Base-by-base conservation (phyloP, 768 basidiomycete species). In the Russula foetens region DNA sequence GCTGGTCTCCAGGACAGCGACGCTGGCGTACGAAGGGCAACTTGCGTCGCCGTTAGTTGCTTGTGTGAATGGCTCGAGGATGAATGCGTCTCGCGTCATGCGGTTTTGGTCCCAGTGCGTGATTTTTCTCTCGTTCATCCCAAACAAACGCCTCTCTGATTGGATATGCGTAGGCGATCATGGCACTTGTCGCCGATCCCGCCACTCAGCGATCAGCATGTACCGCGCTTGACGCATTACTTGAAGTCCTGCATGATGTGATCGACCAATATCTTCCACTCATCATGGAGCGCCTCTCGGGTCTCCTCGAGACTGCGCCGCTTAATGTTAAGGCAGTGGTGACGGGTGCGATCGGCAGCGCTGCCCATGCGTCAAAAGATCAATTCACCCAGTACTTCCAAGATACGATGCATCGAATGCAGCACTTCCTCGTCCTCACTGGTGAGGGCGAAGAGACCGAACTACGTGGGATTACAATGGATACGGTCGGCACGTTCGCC, bases 61-160 rank as follows among this genome's bases (percentile, higher is more conserved):
- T 74, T 98, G 54, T 98, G 95, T 71, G 97, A 99, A 75, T 97
- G 93, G 91, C 78, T 98, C 24, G 92, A 94, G 66, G 96, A 98
- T 28, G 92, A 95, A 64, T 95, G 92, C 69, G 84, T 87, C 29
- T 75, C 84, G 51, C 88, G 86, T 69, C 97, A 99, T 75, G 75
- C 77, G 7, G 76, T 86, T 61, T 85, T 99, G 57, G 81, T 99
- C 57, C 96, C 97, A 41, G 92, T 90, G 67, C 61, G 86, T 59
- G 49, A 38, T 60, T 41, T 41, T 56, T 58, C 51, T n/a, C 14
- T 28, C 15, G 58, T 59, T 58, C 23, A 9, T 28, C 15, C 24
- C 21, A 9, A 43, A 6, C 45, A 26, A 19, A 21, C 35, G 56
- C 19, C 38, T 12, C 12, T 39, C 29, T 46, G 29, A 49, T 58